Evolutionary conservation across 2,329 filamentous ascomycete genomes (phyloP).

Genomic region (Xylaria digitata): DNA sequence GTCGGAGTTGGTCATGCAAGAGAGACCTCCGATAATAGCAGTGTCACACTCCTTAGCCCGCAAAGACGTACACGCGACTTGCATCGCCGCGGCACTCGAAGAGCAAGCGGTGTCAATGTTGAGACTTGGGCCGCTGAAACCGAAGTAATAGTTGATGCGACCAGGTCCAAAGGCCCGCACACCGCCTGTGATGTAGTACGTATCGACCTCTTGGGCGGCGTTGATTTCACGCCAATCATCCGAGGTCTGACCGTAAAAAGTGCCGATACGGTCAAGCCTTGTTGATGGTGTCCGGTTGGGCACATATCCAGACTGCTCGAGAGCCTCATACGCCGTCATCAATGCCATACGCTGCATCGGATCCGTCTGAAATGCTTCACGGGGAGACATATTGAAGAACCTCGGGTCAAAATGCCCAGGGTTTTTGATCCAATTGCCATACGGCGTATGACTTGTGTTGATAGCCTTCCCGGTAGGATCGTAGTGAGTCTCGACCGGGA

Average conservation of each 20-base stretch:
- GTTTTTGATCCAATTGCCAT: conserved; percentile 79
- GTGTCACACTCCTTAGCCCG: conserved; percentile 84
- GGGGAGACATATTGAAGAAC: conserved; percentile 89
- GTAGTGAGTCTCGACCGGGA: conserved; percentile 76
- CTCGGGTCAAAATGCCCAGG: conserved; percentile 83
- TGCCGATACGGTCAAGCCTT: conserved; percentile 70
- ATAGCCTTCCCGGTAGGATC: conserved; percentile 78
- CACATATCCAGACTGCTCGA: conserved; percentile 84
- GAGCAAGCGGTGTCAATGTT: conserved; percentile 57
- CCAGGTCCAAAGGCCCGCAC: conserved; percentile 63
- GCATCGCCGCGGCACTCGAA: conserved; percentile 53
- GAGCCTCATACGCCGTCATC: conserved; percentile 81
- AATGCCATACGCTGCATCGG: conserved; percentile 83
- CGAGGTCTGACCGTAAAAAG: conserved; percentile 80
- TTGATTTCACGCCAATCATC: conserved; percentile 85
- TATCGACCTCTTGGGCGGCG: conserved; percentile 72
- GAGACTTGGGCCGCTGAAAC: conserved; percentile 54
- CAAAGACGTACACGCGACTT: conserved; percentile 72
- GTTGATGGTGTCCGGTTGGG: conserved; percentile 79
- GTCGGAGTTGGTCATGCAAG: conserved; percentile 83
- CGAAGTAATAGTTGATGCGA: conserved; percentile 59
- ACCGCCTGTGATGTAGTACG: conserved; percentile 65
- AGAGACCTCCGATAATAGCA: conserved; percentile 81
- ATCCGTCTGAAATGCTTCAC: conserved; percentile 82
- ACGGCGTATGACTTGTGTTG: conserved; percentile 82